Percentiles rank a stretch among this genome's conserved stretches.
Evolutionary conservation across 2,329 filamentous ascomycete species (phyloP).

Genomic region (Xylaria sp.): DNA sequence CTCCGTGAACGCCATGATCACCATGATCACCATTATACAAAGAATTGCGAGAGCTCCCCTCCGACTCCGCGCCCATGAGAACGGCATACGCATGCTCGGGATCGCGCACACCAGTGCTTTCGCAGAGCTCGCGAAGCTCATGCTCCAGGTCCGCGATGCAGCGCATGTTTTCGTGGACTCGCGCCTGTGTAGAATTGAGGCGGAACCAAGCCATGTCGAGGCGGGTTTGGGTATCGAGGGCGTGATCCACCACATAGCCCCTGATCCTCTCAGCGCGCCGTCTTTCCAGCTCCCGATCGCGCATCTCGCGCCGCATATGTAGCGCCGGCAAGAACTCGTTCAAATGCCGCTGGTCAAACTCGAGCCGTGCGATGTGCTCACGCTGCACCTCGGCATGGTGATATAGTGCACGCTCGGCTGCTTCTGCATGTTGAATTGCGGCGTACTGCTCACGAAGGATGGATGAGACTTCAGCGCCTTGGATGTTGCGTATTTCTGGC

Average conservation of each 20-base stretch:
- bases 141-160: constrained; percentile 7
- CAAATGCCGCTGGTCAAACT: constrained; percentile 11
- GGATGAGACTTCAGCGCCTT: constrained; percentile 1
- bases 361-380: constrained; percentile 9
- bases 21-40: neutral
- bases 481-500: neutral
- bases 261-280: constrained; percentile 2
- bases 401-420: constrained; percentile 3
- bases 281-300: neutral
- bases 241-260: constrained; percentile 18
- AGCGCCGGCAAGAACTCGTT: constrained; percentile 19
- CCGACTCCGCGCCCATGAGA: constrained; percentile 16
- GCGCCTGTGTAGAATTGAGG: neutral
- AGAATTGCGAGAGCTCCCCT: neutral
- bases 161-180: neutral
- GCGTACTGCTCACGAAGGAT: constrained; percentile 22
- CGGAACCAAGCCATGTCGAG: constrained; percentile 20
- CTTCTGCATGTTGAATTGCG: constrained; percentile 7
- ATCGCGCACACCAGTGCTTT: constrained; percentile 10
- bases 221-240: constrained; percentile 18
- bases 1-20: neutral
- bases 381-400: constrained; percentile 15
- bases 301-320: constrained; percentile 13
- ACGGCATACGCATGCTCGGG: constrained; percentile 17
- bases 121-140: constrained; percentile 14